A percentile compares a stretch with the other conserved stretches of the same genome.
Evolutionary conservation across 164 flowering plant genomes (phyloP).

Genomic region (Houttuynia cordata): DNA sequence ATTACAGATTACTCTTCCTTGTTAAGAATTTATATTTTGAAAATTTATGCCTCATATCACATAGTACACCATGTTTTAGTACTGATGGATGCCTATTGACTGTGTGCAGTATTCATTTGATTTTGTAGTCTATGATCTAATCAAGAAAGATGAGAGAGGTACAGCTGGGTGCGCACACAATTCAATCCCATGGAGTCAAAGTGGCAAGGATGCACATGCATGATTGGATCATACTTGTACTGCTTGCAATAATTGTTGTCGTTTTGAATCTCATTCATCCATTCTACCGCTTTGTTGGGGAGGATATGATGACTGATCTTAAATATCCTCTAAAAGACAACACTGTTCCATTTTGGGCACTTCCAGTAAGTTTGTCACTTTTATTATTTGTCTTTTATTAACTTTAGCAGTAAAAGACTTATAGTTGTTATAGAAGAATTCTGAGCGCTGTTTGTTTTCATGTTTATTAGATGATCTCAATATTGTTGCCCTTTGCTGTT

Average conservation of each 20-base stretch:
- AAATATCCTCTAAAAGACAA: slow-evolving; percentile 60
- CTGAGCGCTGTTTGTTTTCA: neutral
- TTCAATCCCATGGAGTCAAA: slow-evolving; percentile 44
- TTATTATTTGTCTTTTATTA: neutral
- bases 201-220: slow-evolving; percentile 29
- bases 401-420: too few relatives aligned
- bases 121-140: neutral
- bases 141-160: slow-evolving; percentile 11
- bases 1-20: too few relatives aligned
- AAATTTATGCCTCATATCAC: too few relatives aligned
- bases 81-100: neutral
- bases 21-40: too few relatives aligned
- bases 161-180: slow-evolving; percentile 17
- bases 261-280: slow-evolving; percentile 41
- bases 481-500: slow-evolving; percentile 36
- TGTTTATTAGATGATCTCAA: slow-evolving; percentile 32
- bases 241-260: slow-evolving; percentile 45
- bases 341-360: slow-evolving; percentile 78
- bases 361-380: slow-evolving; percentile 42
- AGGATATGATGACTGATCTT: slow-evolving; percentile 70
- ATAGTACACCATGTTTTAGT: too few relatives aligned
- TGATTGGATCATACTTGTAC: slow-evolving; percentile 70
- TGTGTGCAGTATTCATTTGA: neutral
- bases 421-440: neutral
- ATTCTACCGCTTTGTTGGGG: slow-evolving; percentile 68